Conservation (phyloP, 768 basidiomycete genomes). For the Mycena crocata region DNA sequence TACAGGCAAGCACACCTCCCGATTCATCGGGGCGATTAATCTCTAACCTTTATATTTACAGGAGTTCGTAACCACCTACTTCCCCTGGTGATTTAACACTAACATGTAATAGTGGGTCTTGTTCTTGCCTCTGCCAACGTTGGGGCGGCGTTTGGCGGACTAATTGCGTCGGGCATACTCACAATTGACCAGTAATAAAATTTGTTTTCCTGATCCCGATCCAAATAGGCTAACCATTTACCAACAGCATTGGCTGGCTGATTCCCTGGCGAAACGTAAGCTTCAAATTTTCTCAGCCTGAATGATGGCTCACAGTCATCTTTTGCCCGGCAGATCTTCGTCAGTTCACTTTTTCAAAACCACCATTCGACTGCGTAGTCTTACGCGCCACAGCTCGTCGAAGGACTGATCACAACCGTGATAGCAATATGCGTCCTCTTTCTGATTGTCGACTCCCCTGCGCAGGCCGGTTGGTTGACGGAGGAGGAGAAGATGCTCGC, state of each 20-base stretch:
- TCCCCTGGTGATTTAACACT: background rate
- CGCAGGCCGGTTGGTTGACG: conserved; percentile 13
- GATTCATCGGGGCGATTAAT: background rate
- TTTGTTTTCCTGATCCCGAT: background rate
- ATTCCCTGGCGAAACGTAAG: conserved; percentile 15
- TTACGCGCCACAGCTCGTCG: conserved; percentile 4
- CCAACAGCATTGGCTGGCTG: conserved; percentile 13
- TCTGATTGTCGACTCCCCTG: conserved; percentile 3
- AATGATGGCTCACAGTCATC: background rate
- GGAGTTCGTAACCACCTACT: background rate
- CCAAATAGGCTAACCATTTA: background rate
- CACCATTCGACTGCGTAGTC: background rate
- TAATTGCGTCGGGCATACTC: conserved; percentile 15
- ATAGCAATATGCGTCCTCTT: conserved; percentile 9
- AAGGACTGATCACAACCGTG: conserved; percentile 13
- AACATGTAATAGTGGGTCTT: background rate
- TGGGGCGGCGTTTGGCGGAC: conserved; percentile 11
- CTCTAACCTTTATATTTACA: background rate
- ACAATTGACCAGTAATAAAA: conserved; percentile 11
- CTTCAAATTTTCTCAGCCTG: background rate
- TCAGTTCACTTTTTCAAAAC: background rate
- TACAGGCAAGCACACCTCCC: background rate
- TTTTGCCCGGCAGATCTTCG: background rate
- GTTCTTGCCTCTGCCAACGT: conserved; percentile 12
- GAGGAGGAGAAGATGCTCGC: conserved; percentile 15